Conservation (phyloP, 2,329 filamentous ascomycete genomes). For the Hymenoscyphus linearis region DNA sequence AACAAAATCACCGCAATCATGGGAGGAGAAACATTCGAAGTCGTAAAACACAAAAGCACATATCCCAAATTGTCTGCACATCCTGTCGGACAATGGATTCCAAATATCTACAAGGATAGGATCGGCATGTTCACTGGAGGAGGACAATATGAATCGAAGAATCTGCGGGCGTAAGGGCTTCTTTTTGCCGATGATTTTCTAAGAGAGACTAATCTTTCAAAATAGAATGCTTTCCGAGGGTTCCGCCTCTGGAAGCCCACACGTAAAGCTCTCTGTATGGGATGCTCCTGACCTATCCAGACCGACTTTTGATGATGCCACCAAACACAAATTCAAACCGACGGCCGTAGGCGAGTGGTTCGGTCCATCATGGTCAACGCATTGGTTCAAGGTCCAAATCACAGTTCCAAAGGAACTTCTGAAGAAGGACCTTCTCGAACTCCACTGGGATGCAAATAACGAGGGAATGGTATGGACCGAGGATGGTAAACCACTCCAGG, state of each 20-base stretch:
- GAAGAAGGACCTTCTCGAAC: conserved; percentile 78
- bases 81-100: conserved; percentile 72
- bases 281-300: conserved; percentile 72
- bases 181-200: conserved; percentile 8
- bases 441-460: conserved; percentile 93
- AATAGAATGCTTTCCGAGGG: conserved; percentile 68
- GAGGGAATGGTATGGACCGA: conserved; percentile 94
- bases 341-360: conserved; percentile 74
- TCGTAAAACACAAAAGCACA: conserved; percentile 23
- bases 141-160: conserved; percentile 73
- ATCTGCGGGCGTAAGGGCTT: conserved; percentile 60
- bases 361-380: conserved; percentile 93
- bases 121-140: conserved; percentile 73
- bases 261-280: conserved; percentile 83
- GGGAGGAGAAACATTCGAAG: conserved; percentile 31
- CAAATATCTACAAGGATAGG: conserved; percentile 77
- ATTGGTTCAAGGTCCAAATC: conserved; percentile 88
- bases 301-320: conserved; percentile 81
- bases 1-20: conserved; percentile 25
- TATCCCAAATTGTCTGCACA: conserved; percentile 31
- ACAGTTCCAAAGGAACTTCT: conserved; percentile 68
- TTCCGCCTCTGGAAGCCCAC: conserved; percentile 58
- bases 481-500: conserved; percentile 84
- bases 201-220: conserved; percentile 9
- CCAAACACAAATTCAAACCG: conserved; percentile 66